phyloP scores from a whole-genome alignment of 495 filamentous ascomycete genomes.

The Tuber umbilicatum region DNA sequence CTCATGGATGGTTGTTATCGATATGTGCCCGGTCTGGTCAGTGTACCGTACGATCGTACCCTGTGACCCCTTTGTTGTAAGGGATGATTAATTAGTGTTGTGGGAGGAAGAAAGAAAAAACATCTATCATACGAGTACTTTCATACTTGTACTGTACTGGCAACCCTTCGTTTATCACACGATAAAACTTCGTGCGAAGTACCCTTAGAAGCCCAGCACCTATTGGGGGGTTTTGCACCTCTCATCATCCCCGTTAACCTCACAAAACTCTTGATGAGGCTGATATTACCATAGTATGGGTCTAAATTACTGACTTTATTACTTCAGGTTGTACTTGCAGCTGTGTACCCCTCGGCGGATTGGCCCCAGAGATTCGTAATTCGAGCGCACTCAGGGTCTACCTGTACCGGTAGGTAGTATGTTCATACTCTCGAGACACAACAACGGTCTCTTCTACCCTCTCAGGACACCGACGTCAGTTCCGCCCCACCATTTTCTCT shows the following conservation, averaged over 20 bases:
- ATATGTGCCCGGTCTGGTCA: background rate
- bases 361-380: constrained; percentile 35
- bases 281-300: background rate
- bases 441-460: constrained; percentile 29
- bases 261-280: background rate
- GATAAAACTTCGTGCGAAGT: background rate
- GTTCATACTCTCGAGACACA: constrained; percentile 26
- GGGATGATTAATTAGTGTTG: background rate
- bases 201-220: background rate
- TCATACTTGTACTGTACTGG: too few species aligned
- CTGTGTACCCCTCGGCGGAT: constrained; percentile 35
- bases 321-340: constrained; percentile 31
- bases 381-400: constrained; percentile 18
- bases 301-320: constrained; percentile 11
- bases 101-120: background rate
- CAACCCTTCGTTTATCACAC: background rate
- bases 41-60: background rate
- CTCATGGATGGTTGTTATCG: background rate
- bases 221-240: background rate
- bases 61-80: background rate
- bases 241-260: background rate
- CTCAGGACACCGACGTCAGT: constrained; percentile 25
- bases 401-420: constrained; percentile 10
- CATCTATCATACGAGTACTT: background rate
- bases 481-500: constrained; percentile 25